Evolutionary conservation across 2,329 filamentous ascomycete species (phyloP).

Genomic region (Claviceps sp.): DNA sequence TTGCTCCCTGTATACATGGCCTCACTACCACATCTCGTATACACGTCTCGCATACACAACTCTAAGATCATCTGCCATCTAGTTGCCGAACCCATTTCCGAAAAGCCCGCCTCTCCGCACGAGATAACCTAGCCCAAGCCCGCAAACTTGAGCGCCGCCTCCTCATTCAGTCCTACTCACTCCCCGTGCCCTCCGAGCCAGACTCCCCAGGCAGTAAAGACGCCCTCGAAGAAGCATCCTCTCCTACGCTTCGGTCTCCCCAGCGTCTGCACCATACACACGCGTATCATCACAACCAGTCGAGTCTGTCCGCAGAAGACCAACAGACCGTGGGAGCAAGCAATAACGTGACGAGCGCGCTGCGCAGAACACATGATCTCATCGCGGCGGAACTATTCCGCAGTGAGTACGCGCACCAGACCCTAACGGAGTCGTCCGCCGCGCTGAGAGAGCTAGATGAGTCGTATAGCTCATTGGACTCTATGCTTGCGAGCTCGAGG

Average conservation of each 20-base stretch:
- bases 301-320: slow-evolving; percentile 45
- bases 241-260: slow-evolving; percentile 11
- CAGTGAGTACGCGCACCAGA: slow-evolving; percentile 82
- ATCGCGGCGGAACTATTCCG: slow-evolving; percentile 75
- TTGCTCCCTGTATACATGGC: too few relatives aligned
- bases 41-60: background rate
- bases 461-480: slow-evolving; percentile 67
- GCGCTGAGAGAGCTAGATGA: slow-evolving; percentile 72
- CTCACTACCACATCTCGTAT: too few relatives aligned
- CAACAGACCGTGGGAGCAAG: slow-evolving; percentile 64
- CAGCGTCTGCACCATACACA: slow-evolving; percentile 19
- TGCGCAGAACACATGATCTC: slow-evolving; percentile 74
- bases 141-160: slow-evolving; percentile 65
- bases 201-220: slow-evolving; percentile 12
- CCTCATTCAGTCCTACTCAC: slow-evolving; percentile 52
- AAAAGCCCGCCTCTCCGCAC: slow-evolving; percentile 68
- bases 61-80: background rate
- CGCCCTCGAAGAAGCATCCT: slow-evolving; percentile 11
- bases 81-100: slow-evolving; percentile 57
- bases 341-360: slow-evolving; percentile 68
- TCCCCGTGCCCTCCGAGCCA: slow-evolving; percentile 19
- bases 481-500: slow-evolving; percentile 59
- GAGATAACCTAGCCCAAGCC: slow-evolving; percentile 58
- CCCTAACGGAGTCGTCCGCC: slow-evolving; percentile 69
- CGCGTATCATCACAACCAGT: slow-evolving; percentile 11